phyloP scores from a whole-genome alignment of 2,329 filamentous ascomycete genomes.

The Botrytis deweyae region DNA sequence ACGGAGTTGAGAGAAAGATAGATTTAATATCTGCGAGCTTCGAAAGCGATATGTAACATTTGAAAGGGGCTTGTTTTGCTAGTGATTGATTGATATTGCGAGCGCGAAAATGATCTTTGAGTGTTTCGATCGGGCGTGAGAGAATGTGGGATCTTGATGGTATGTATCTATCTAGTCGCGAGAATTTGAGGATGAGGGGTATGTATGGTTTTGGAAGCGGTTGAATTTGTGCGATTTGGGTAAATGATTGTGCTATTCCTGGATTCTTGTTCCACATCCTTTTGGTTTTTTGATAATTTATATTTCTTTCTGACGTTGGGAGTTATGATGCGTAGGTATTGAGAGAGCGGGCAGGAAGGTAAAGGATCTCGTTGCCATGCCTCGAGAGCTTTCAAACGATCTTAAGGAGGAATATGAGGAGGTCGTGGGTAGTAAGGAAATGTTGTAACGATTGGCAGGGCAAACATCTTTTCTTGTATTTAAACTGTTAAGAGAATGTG shows the following conservation, averaged over 20 bases:
- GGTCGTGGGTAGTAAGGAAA: slow-evolving; percentile 9
- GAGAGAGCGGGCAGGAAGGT: not conserved
- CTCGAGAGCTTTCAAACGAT: accelerated
- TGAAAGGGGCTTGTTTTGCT: not conserved
- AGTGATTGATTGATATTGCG: not conserved
- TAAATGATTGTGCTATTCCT: not conserved
- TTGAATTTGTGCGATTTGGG: not conserved
- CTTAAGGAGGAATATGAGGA: slow-evolving; percentile 17
- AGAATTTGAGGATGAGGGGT: not conserved
- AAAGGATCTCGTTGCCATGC: accelerated
- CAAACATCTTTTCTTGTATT: not conserved
- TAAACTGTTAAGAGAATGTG: not conserved
- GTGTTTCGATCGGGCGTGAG: not conserved
- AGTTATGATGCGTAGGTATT: not conserved
- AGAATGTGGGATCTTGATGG: not conserved
- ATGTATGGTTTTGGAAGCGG: not conserved
- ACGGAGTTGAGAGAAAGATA: not conserved
- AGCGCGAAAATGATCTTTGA: not conserved
- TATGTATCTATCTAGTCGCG: too few species aligned
- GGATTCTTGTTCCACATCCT: not conserved
- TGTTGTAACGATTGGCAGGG: not conserved
- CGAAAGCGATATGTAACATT: too few species aligned
- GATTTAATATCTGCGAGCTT: not conserved
- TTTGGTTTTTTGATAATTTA: not conserved
- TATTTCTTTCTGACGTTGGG: too few species aligned